Conservation (phyloP, 2,329 filamentous ascomycete genomes). For the Pseudocercospora crystallina region DNA sequence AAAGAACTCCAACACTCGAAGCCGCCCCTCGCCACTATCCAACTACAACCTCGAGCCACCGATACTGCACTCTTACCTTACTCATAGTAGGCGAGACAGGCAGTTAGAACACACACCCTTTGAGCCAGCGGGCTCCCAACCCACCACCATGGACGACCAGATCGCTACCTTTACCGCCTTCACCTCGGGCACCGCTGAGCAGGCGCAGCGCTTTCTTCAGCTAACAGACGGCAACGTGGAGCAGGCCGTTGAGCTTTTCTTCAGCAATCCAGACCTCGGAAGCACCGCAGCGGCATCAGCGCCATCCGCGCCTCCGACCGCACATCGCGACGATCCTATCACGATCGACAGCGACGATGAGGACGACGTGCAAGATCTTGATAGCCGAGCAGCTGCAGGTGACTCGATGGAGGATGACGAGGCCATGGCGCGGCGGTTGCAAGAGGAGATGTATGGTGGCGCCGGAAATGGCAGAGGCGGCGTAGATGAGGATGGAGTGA, state of each 20-base stretch:
- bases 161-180: conserved; percentile 78
- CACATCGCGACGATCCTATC: conserved; percentile 56
- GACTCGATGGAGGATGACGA: conserved; percentile 73
- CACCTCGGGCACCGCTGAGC: conserved; percentile 70
- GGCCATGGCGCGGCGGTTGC: conserved; percentile 84
- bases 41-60: too few species aligned
- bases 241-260: conserved; percentile 86
- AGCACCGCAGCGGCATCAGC: conserved; percentile 37
- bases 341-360: conserved; percentile 67
- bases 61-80: too few species aligned
- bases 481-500: conserved; percentile 61
- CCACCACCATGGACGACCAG: conserved; percentile 51
- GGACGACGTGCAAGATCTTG: conserved; percentile 32
- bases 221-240: conserved; percentile 81
- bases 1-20: too few species aligned
- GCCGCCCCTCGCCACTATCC: too few species aligned
- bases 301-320: conserved; percentile 35
- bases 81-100: too few species aligned
- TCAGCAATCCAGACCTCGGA: conserved; percentile 68
- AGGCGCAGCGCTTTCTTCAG: conserved; percentile 79
- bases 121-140: conserved; percentile 5
- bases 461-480: conserved; percentile 41
- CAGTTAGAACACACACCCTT: neutral
- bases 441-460: conserved; percentile 82
- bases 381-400: conserved; percentile 25